phyloP scores from a whole-genome alignment of 139 green algal species.

The Pseudopediastrum boryanum region DNA sequence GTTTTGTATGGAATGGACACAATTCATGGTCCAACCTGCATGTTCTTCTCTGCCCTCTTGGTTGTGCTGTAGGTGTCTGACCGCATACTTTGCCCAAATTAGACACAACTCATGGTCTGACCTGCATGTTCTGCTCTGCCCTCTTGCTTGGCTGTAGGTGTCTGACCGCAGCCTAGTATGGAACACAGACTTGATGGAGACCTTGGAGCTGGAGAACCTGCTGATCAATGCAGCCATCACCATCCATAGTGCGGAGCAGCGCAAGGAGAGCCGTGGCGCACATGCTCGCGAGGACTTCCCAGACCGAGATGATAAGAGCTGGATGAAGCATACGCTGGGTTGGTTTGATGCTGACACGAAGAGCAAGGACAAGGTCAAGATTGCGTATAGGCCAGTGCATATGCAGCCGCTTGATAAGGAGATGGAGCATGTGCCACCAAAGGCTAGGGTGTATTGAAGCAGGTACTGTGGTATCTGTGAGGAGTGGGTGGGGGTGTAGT shows the following conservation, averaged over 20 bases:
- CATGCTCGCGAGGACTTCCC: slow-evolving; percentile 97
- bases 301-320: slow-evolving; percentile 88
- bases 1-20: too few species aligned
- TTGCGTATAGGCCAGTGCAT: slow-evolving; percentile 97
- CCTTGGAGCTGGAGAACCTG: slow-evolving; percentile 99
- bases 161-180: slow-evolving; percentile 77
- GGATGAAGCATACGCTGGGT: slow-evolving; percentile 98
- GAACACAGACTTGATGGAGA: slow-evolving; percentile 97
- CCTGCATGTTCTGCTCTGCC: background rate
- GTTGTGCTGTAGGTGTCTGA: too few species aligned
- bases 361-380: slow-evolving; percentile 63
- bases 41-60: too few species aligned
- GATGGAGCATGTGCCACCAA: slow-evolving; percentile 93
- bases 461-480: too few species aligned
- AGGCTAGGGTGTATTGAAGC: slow-evolving; percentile 89
- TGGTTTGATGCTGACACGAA: slow-evolving; percentile 65
- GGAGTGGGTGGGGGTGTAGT: too few species aligned
- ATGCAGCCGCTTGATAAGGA: slow-evolving; percentile 94
- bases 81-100: too few species aligned
- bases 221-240: slow-evolving; percentile 90
- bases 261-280: slow-evolving; percentile 83
- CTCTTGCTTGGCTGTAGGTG: slow-evolving; percentile 30
- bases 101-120: too few species aligned
- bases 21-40: too few species aligned
- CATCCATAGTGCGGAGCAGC: slow-evolving; percentile 70